Evolutionary conservation across 192 early-diverging fungal genomes (phyloP).

Genomic region (Geosiphon pyriformis): DNA sequence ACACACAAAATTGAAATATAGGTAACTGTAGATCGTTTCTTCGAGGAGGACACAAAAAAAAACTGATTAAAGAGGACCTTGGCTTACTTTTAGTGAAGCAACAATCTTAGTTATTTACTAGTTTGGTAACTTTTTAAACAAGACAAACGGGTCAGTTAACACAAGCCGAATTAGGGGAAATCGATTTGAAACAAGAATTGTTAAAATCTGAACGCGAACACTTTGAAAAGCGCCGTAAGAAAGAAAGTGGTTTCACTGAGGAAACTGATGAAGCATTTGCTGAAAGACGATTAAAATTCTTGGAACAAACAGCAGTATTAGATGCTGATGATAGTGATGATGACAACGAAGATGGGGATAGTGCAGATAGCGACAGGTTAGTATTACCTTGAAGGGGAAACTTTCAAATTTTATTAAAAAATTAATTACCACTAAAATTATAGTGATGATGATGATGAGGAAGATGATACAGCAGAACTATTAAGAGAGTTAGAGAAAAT

Average conservation of each 20-base stretch:
- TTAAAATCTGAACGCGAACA: constrained; percentile 62
- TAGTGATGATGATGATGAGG: constrained; percentile 64
- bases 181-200: constrained; percentile 63
- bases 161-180: constrained; percentile 48
- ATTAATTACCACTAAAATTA: neutral
- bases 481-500: constrained; percentile 86
- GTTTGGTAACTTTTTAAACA: neutral
- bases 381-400: neutral
- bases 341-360: constrained; percentile 43
- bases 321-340: constrained; percentile 59
- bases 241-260: neutral
- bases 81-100: neutral
- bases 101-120: neutral
- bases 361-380: constrained; percentile 35
- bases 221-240: constrained; percentile 37
- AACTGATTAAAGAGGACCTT: neutral
- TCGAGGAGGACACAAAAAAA: neutral
- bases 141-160: constrained; percentile 64
- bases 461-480: constrained; percentile 87
- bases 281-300: constrained; percentile 20
- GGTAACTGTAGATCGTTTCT: constrained; percentile 28
- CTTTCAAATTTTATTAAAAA: neutral
- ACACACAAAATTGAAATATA: constrained; percentile 73
- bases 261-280: neutral
- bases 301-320: constrained; percentile 39